Conservation (phyloP, 179 eudicot species). For the Corrigiola litoralis region DNA sequence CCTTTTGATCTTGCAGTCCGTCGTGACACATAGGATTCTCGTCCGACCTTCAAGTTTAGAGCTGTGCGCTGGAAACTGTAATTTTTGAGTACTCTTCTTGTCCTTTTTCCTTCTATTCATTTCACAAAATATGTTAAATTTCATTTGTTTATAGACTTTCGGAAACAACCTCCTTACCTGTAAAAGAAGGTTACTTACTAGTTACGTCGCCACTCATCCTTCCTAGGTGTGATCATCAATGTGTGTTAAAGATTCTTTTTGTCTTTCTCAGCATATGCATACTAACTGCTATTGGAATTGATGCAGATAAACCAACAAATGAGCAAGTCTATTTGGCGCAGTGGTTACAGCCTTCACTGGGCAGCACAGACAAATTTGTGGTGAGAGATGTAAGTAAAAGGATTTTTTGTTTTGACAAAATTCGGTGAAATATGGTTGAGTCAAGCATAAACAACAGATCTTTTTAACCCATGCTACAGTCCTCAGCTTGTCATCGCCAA, state of each 20-base stretch:
- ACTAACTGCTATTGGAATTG: background rate
- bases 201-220: background rate
- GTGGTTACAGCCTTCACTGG: conserved; percentile 78
- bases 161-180: background rate
- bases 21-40: conserved; percentile 70
- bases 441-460: conserved; percentile 1
- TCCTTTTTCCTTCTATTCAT: background rate
- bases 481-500: background rate
- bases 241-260: conserved; percentile 1
- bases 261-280: background rate
- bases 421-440: too few relatives aligned
- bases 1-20: conserved; percentile 51
- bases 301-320: conserved; percentile 27
- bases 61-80: conserved; percentile 15
- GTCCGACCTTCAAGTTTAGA: conserved; percentile 50
- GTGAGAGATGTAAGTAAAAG: conserved; percentile 52
- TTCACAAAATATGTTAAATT: background rate
- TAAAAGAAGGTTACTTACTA: background rate
- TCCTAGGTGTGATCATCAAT: background rate
- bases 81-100: conserved; percentile 9
- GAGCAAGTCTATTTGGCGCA: conserved; percentile 43
- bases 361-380: conserved; percentile 50
- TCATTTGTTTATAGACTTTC: background rate
- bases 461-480: background rate
- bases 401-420: background rate